phyloP scores from a whole-genome alignment of 768 basidiomycete genomes.

The Russula emetica region DNA sequence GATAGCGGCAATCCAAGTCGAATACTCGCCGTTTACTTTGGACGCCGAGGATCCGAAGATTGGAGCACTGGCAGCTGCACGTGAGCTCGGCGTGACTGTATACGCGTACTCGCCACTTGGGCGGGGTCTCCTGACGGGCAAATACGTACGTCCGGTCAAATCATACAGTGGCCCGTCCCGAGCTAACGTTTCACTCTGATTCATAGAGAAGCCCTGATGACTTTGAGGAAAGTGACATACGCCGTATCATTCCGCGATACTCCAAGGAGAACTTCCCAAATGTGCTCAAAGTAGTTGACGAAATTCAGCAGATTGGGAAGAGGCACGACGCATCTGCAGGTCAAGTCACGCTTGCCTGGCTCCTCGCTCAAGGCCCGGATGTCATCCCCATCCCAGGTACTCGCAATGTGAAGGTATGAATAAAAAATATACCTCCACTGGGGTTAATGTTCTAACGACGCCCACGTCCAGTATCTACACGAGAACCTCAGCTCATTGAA shows the following conservation, averaged over 20 bases:
- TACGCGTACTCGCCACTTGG: constrained; percentile 48
- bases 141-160: constrained; percentile 33
- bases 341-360: constrained; percentile 49
- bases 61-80: constrained; percentile 34
- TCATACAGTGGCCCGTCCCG: neutral
- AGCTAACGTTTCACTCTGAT: neutral
- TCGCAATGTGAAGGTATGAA: constrained; percentile 36
- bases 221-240: constrained; percentile 40
- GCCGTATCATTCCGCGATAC: constrained; percentile 38
- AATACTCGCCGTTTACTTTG: constrained; percentile 38
- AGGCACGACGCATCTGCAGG: constrained; percentile 42
- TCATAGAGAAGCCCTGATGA: constrained; percentile 40
- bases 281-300: constrained; percentile 39
- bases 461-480: constrained; percentile 11
- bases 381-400: constrained; percentile 49
- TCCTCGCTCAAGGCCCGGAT: constrained; percentile 45
- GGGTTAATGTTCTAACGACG: neutral
- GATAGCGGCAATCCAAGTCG: constrained; percentile 37
- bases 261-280: constrained; percentile 46
- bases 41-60: constrained; percentile 37
- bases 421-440: no score
- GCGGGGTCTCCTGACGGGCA: constrained; percentile 47
- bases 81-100: constrained; percentile 41
- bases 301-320: constrained; percentile 36
- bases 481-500: constrained; percentile 21